Conservation (phyloP, 768 basidiomycete species). For the Tricholoma saponaceum region DNA sequence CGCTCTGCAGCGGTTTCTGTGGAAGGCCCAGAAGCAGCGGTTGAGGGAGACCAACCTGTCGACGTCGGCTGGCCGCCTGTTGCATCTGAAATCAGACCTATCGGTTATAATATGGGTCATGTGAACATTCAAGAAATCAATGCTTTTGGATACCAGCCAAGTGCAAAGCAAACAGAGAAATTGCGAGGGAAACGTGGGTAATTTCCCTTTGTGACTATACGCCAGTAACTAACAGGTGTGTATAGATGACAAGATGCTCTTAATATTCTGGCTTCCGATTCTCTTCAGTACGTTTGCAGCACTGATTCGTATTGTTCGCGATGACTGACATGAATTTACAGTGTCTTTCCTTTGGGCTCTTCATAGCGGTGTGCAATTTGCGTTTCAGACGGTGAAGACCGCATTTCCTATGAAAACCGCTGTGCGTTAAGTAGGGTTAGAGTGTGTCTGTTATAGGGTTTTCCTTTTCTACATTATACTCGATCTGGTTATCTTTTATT, state of each 20-base stretch:
- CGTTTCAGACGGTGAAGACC: conserved; percentile 44
- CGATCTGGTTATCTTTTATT: conserved; percentile 1
- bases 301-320: conserved; percentile 1
- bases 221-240: conserved; percentile 10
- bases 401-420: conserved; percentile 42
- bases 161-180: conserved; percentile 37
- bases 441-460: conserved; percentile 8
- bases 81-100: conserved; percentile 30
- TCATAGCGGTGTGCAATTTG: conserved; percentile 50
- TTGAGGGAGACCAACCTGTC: conserved; percentile 5
- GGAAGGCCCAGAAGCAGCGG: conserved; percentile 6
- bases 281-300: conserved; percentile 56
- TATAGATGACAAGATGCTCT: conserved; percentile 79
- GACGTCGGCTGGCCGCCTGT: conserved; percentile 17
- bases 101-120: conserved; percentile 45
- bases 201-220: not conserved
- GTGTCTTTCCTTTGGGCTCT: conserved; percentile 63
- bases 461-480: conserved; percentile 2
- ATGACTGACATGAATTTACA: conserved; percentile 19
- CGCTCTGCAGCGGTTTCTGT: conserved; percentile 8
- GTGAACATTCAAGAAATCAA: conserved; percentile 67
- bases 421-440: conserved; percentile 23
- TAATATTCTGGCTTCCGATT: conserved; percentile 85
- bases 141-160: conserved; percentile 61
- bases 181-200: conserved; percentile 68